Evolutionary conservation across 176 grass and related monocot genomes (phyloP), one percentile per base, ranked within the genome.

Genomic region (maize (Zea mays)): DNA sequence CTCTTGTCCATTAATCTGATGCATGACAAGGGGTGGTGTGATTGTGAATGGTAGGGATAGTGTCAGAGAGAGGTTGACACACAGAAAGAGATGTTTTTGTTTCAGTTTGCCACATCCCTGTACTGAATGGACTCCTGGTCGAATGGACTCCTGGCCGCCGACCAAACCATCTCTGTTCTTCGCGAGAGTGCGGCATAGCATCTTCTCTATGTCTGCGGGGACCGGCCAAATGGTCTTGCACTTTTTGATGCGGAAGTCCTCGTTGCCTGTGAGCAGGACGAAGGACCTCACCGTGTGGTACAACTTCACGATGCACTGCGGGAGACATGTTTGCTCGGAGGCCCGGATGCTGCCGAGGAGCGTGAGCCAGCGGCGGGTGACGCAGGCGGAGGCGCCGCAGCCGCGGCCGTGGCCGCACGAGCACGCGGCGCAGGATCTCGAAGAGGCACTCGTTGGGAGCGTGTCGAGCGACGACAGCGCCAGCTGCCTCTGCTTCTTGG

Each of bases 11-110:
- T 75, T 69, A 37, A 71, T 84, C 56, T 33, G 39, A 75, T 75
- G 59, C 63, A 41, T 75, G 4, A 41, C 71, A 62, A 2, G 65
- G 39, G 65, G 33, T 7, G 33, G 33, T 76, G 81, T 70, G 86
- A 80, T 72, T 76, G 65, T 81, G 84, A 81, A 77, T 72, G 65
- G 76, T 70, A 79, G 75, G 65, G 19, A 54, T 36, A 87, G 47
- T 13, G 33, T 11, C 21, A 43, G n/a, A 9, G 47, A 12, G 44
- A 77, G 61, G 66, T 56, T 76, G 71, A 88, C 59, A 56, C 36
- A 84, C 44, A 71, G 56, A 80, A 59, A 39, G 47, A 40, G 39
- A 43, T 80, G 71, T 42, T 50, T 76, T 36, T 15, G 39, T 71
- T 84, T 82, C 66, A 21, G 71, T 75, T 84, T 71, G 57, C 64